Base-by-base conservation (phyloP, 2,329 filamentous ascomycete species). In the Penicillium sp. region DNA sequence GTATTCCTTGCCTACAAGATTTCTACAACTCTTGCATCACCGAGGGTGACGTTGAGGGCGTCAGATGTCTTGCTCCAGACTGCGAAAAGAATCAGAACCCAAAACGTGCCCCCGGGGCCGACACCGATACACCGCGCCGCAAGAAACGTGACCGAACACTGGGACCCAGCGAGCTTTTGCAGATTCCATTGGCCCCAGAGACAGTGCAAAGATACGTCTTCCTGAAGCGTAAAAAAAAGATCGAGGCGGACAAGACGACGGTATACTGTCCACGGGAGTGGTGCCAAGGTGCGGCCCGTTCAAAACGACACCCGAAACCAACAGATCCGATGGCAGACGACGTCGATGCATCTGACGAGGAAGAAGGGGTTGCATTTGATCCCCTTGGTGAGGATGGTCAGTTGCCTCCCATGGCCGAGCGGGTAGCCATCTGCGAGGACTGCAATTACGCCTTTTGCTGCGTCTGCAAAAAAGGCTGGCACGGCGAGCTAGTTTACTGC, bases 231-330 rank as follows among this genome's bases (percentile, higher is more conserved):
- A 97, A 97, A 75, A 89, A 88, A 58, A 88, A 90, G 68, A 82
- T 97, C 2, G 94, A 97, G 70, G 86, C 90, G 0, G 92, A 97
- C 72, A 95, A 92, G 65, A 87, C 86, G 52, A 96, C 92, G 0
- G 82, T 96, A 30, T 97, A 95, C 69, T 99, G 94, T 65, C 94
- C 94, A 0, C 84, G 94, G 8, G 80, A 85, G 50, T 96, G 92
- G 90, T 99, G 94, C 69, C 89, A 94, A 70, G 92, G 90, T 5
- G 89, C 92, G 2, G 92, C 92, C 24, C 83, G 84, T 41, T 90
- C 87, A 20, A 88, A 86, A 66, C 84, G 81, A 62, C 85, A 89
- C 70, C 85, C 80, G 53, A 90, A 89, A 65, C 87, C 86, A 4
- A 71, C 79, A n/a, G 86, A 86, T 4, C 75, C 87, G 1, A 81